A percentile compares a stretch with the other conserved stretches of the same genome.
phyloP scores from a whole-genome alignment of 129 eudicot genomes.

The Calendula officinalis region DNA sequence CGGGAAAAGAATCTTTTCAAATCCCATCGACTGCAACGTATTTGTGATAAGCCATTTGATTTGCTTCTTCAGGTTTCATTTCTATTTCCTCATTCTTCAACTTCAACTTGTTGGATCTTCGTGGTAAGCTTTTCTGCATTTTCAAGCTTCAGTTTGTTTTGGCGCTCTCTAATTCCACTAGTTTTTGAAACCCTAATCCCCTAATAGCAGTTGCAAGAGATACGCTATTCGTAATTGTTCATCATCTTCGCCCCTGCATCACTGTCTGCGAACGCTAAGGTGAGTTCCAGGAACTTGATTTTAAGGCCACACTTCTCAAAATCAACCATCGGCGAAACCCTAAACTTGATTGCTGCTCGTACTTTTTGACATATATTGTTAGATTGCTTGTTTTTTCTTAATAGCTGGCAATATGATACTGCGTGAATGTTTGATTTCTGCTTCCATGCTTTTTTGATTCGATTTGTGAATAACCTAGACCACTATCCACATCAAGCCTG shows the following conservation, averaged over 20 bases:
- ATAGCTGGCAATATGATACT: too few species aligned
- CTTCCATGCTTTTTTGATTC: neutral
- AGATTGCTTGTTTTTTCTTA: too few species aligned
- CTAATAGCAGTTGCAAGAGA: neutral
- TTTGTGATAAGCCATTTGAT: neutral
- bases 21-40: neutral
- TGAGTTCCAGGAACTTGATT: neutral
- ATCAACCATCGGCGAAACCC: neutral
- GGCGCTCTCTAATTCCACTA: neutral
- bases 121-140: neutral
- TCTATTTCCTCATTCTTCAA: neutral
- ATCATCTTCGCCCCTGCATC: neutral
- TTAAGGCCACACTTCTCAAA: neutral
- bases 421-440: neutral
- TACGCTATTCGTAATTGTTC: neutral
- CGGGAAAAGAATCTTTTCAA: conserved; percentile 16
- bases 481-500: neutral
- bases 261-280: neutral
- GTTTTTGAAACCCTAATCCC: conserved; percentile 1
- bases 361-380: neutral
- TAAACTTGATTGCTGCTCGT: neutral
- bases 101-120: neutral
- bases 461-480: neutral
- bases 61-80: neutral
- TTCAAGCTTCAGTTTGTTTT: neutral